Evolutionary conservation across 164 flowering plant genomes (phyloP), one percentile per base, ranked within the genome.

Genomic region (Umbilicus rupestris): DNA sequence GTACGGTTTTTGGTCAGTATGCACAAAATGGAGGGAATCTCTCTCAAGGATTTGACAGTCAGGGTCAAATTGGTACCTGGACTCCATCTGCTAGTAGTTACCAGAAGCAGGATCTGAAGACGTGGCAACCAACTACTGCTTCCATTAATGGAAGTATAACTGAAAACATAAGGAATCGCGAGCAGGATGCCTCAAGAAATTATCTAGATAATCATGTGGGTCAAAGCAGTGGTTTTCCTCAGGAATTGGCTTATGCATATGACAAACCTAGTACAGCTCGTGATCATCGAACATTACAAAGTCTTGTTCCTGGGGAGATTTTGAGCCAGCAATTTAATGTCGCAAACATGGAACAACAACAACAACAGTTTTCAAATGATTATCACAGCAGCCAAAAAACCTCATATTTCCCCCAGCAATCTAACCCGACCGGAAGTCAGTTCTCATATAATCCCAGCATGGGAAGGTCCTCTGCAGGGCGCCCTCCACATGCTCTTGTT

Each of bases 401-500:
- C 29, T 69, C 59, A 52, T 70, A 45, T 72, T 71, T 67, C 50
- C 30, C 82, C 24, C 85, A 82, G 69, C 84, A 78, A 41, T 65
- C 76, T 15, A 52, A 76, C 57, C 89, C 84, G 63, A 72, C 67
- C 39, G 74, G 70, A 39, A 63, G 76, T 57, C 79, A 80, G 57
- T 66, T 70, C 33, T 71, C 86, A 46, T 70, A 72, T 75, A 72
- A 73, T 71, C 69, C 81, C 8, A 76, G 66, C 70, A 73, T 68
- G 20, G 91, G 81, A 65, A 87, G 93, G 68, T 85, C 96, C 68
- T 84, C 98, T 39, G 94, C 86, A 28, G 92, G 94, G 20, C 96
- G 96, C 66, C 99, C 99, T 70, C 83, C 90, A 2, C 97, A 92
- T 85, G 88, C 99, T 9, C 73, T 95, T 70, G 94, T 92, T 69